phyloP scores from a whole-genome alignment of 116 monocot species.

The Phalaenopsis hybrid region DNA sequence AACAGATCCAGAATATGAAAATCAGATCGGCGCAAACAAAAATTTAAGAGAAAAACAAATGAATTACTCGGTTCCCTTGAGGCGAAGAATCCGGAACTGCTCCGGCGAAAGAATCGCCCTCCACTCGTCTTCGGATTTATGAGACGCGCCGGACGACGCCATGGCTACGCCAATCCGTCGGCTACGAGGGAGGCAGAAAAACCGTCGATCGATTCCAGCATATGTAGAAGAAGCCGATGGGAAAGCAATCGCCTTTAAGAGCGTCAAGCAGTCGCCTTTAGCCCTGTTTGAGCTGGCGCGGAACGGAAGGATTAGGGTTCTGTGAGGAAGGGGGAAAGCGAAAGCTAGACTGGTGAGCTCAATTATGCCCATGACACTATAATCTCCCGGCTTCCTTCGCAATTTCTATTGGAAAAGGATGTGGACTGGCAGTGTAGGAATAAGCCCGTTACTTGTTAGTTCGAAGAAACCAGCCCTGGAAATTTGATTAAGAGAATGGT shows the following conservation, averaged over 20 bases:
- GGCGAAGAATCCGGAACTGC: conserved; percentile 93
- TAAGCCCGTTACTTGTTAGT: no score
- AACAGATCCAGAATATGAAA: background rate
- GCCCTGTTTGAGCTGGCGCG: background rate
- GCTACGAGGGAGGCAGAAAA: background rate
- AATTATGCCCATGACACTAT: background rate
- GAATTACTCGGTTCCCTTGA: conserved; percentile 83
- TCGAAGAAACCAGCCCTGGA: no score
- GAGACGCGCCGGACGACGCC: conserved; percentile 44
- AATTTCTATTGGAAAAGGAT: no score
- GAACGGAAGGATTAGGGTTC: conserved; percentile 4
- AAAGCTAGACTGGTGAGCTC: background rate
- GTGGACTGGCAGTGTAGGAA: no score
- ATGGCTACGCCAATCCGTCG: conserved; percentile 22
- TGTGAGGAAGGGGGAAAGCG: background rate
- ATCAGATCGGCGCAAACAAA: background rate
- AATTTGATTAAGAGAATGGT: no score
- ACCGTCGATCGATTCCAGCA: background rate
- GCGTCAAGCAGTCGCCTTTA: background rate
- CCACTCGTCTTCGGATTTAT: conserved; percentile 94
- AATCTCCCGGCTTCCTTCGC: no score
- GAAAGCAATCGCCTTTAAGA: background rate
- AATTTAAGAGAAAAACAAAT: background rate
- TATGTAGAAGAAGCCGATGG: background rate
- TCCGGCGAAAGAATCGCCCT: conserved; percentile 73